Base-by-base conservation (phyloP, 768 basidiomycete species). In the Naganishia kalamii region DNA sequence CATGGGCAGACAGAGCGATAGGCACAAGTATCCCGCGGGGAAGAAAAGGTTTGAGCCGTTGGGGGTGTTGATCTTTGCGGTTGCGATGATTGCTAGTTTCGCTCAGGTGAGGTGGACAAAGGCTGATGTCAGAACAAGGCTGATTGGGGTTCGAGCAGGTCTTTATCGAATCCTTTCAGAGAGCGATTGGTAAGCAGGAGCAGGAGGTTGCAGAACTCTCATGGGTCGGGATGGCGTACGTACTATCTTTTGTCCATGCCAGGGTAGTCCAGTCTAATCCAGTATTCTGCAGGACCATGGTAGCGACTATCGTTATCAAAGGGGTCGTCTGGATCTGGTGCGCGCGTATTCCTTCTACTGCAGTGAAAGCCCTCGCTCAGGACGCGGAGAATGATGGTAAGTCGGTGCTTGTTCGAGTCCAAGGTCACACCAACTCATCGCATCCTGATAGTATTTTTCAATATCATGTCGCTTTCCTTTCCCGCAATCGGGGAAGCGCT, bases 331-430 rank as follows among this genome's bases (percentile, higher is more conserved):
- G 74, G 74, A 50, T 73, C 6, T 77, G 76, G 76, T 77, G 76
- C 48, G 71, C 75, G 15, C 62, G 70, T 13, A 77, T 77, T 33
- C 75, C 75, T 7, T 75, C 74, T 1, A 75, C 76, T 0, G 71
- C 72, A 0, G 77, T 79, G 2, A 73, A 78, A 67, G 80, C 80
- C 15, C 66, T 81, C 13, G 77, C 79, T 17, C 80, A 81, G 62
- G 80, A 81, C 60, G 80, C 80, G 3, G 76, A 80, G 69, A 80
- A 80, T 62, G 80, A 81, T 62, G 74, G 66, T 73, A 29, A 35
- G 69, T 4, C 46, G n/a, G n/a, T 29, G 4, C 21, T 13, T 3
- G 5, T 13, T 17, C n/a, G 47, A 7, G 37, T 4, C 8, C 32
- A 21, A 11, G 3, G 19, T n/a, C 47, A n/a, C 19, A 19, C 21